Evolutionary conservation across 2,329 filamentous ascomycete species (phyloP), one percentile per base, ranked within the genome.

Genomic region (Mycosphaerella sp.): DNA sequence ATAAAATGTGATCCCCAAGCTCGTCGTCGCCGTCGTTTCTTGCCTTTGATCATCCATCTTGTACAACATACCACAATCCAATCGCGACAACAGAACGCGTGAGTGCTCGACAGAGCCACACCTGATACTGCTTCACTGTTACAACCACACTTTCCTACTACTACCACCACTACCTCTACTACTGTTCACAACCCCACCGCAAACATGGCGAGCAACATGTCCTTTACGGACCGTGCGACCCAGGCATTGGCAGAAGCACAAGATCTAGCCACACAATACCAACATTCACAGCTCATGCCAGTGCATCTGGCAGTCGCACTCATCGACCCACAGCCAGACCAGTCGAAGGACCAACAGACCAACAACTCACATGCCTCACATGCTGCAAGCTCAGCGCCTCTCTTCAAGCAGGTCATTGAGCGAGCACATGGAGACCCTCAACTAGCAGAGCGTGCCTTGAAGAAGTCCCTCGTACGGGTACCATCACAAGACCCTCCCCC

Each of bases 401-500:
- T 98, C 48, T 94, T 97, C 76, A 84, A 88, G 60, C 93, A 98
- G 72, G 91, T 96, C 51, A 78, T 98, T 56, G 91, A 98, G 72
- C 83, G 87, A 64, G 91, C 93, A 43, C 87, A 94, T 72, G 93
- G 93, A 65, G 93, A 98, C 68, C 80, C 87, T 44, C 91, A 97
- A 70, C 76, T 86, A 37, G 85, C 97, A 63, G 89, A 95, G 66
- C 82, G 93, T 63, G 79, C 88, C 10, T 79, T 98, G 64, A 97
- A 97, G 79, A 96, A 94, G 78, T 79, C 78, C 16, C 77, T 98
- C 58, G 91, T 97, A 53, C 86, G 93, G 50, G 76, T 95, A 63
- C 91, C 93, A 3, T 94, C 87, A 66, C 93, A 98, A 73, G 89
- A 96, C 62, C 93, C 93, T 12, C 90, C 93, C 10, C 93, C 93